These are phyloP conservation scores for Biscogniauxia sp. DNA, from an alignment of 2,329 filamentous ascomycete species.

Conservation along the genomic window DNA sequence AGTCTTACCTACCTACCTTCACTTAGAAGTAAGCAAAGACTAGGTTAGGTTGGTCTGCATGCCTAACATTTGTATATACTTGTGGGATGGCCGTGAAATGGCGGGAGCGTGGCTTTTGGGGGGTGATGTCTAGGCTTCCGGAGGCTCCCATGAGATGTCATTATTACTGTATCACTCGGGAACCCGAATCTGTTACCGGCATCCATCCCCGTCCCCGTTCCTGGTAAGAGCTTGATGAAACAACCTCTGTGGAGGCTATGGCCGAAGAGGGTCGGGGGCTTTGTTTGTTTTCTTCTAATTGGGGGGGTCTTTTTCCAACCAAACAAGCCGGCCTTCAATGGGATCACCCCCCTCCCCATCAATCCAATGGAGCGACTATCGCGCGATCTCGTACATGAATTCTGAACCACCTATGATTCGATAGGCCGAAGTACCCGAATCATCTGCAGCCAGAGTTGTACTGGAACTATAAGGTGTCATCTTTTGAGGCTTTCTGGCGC, in stretches of 20 bases:
- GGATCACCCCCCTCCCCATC: slow-evolving; percentile 15
- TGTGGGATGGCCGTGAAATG: not conserved
- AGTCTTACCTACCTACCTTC: too few species aligned
- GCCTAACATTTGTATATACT: too few species aligned
- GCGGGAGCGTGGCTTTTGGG: not conserved
- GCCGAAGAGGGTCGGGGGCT: not conserved
- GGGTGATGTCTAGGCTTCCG: not conserved
- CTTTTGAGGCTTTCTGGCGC: slow-evolving; percentile 5
- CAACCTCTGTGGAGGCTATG: slow-evolving; percentile 1
- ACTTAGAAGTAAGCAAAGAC: too few species aligned
- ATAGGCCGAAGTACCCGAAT: slow-evolving; percentile 28
- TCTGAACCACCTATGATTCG: slow-evolving; percentile 13
- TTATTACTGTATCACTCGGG: not conserved
- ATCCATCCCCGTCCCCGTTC: not conserved
- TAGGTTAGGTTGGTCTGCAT: too few species aligned
- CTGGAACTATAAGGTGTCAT: slow-evolving; percentile 10
- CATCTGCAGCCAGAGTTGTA: slow-evolving; percentile 23
- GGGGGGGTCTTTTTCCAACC: slow-evolving; percentile 11
- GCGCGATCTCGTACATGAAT: slow-evolving; percentile 27
- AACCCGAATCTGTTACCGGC: not conserved
- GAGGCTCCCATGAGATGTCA: not conserved
- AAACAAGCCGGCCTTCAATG: slow-evolving; percentile 1
- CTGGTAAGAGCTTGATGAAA: not conserved
- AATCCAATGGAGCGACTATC: slow-evolving; percentile 18
- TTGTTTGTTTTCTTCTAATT: too few species aligned